A percentile compares a stretch with the other conserved stretches of the same genome.
phyloP scores from a whole-genome alignment of 768 basidiomycete species.

The Suillus tomentosus region DNA sequence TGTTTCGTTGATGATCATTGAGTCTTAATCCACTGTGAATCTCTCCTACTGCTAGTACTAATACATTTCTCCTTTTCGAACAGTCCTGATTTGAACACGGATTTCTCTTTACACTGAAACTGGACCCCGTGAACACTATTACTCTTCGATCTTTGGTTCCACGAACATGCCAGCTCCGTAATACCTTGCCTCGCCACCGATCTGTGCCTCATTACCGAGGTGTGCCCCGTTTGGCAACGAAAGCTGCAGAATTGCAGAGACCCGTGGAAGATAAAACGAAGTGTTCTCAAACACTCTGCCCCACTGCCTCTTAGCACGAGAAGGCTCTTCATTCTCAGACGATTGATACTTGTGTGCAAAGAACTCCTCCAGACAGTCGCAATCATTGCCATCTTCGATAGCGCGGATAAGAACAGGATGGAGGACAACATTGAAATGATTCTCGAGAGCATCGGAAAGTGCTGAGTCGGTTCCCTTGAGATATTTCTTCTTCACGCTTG shows the following conservation, averaged over 20 bases:
- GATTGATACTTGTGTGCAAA: background rate
- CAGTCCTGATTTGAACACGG: background rate
- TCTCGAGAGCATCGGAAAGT: background rate
- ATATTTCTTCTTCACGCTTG: background rate
- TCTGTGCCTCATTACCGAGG: background rate
- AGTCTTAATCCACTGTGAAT: background rate
- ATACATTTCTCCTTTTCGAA: background rate
- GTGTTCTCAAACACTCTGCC: background rate
- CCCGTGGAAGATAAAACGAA: background rate
- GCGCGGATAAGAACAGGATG: background rate
- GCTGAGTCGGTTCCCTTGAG: background rate
- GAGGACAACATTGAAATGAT: background rate
- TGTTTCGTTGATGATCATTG: background rate
- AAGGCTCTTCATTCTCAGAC: background rate
- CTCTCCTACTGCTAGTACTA: background rate
- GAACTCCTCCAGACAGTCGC: background rate
- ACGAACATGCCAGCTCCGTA: slow-evolving; percentile 2
- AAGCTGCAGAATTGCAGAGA: background rate
- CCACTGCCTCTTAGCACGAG: background rate
- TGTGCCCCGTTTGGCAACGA: background rate
- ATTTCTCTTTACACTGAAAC: background rate
- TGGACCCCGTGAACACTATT: background rate
- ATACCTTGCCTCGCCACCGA: background rate
- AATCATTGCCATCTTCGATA: background rate
- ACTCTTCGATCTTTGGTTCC: background rate